Evolutionary conservation across 2,329 filamentous ascomycete species (phyloP).

Genomic region (Emergomyces orientalis): DNA sequence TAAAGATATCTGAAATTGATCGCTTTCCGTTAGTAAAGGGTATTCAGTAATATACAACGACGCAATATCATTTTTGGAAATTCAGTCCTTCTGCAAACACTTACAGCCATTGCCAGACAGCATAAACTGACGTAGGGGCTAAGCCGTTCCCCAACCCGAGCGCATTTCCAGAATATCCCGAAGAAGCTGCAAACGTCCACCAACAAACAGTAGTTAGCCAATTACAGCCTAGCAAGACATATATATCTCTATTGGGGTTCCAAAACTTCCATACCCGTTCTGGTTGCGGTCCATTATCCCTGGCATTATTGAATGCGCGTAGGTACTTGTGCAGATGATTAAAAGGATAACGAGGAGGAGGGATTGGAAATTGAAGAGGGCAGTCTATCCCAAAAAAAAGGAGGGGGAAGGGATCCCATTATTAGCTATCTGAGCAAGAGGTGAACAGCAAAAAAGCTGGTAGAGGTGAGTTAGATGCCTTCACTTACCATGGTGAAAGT

Average conservation of each 20-base stretch:
- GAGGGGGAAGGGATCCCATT: not conserved
- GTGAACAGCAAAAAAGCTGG: not conserved
- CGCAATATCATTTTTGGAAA: not conserved
- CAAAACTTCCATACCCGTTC: conserved; percentile 55
- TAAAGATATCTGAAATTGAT: conserved; percentile 13
- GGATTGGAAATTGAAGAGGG: conserved; percentile 98
- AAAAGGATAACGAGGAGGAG: conserved; percentile 89
- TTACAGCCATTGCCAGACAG: conserved; percentile 87
- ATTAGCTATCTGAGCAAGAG: not conserved
- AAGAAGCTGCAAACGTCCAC: conserved; percentile 47
- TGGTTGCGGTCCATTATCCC: conserved; percentile 87
- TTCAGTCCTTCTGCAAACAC: conserved; percentile 23
- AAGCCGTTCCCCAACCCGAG: conserved; percentile 80
- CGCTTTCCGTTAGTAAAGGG: not conserved
- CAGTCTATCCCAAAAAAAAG: conserved; percentile 51
- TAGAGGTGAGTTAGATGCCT: not conserved
- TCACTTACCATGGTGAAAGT: conserved; percentile 1
- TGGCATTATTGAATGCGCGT: conserved; percentile 83
- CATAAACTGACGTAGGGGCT: conserved; percentile 94
- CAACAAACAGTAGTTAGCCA: conserved; percentile 8
- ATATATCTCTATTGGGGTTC: not conserved
- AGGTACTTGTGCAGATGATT: conserved; percentile 90
- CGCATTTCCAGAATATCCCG: conserved; percentile 93
- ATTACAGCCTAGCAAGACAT: not conserved
- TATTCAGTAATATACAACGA: not conserved